A percentile compares a stretch with the other conserved stretches of the same genome.
Conservation (phyloP, 140 eudicot genomes). For the Stevia rebaudiana region DNA sequence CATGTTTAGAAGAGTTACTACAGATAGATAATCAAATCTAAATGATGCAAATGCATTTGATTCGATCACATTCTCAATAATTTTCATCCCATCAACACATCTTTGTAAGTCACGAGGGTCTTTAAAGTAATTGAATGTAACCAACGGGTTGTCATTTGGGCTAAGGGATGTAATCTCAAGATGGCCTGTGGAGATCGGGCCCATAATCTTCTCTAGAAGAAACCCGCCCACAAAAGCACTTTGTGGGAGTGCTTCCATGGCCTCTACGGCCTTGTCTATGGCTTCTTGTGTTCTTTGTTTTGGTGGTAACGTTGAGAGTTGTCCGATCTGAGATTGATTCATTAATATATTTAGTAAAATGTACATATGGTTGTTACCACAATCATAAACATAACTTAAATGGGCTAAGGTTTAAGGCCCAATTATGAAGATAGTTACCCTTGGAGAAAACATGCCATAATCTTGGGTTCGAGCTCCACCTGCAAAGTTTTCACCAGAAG, state of each 20-base stretch:
- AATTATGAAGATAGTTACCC: slow-evolving; percentile 26
- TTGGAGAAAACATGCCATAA: slow-evolving; percentile 91
- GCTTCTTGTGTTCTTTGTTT: slow-evolving; percentile 85
- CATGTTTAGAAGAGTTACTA: slow-evolving; percentile 58
- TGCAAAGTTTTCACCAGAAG: slow-evolving; percentile 67
- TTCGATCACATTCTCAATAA: slow-evolving; percentile 53
- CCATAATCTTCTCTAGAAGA: slow-evolving; percentile 70
- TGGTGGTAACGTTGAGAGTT: slow-evolving; percentile 84
- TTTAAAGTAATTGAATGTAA: slow-evolving; percentile 79
- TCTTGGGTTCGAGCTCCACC: slow-evolving; percentile 42
- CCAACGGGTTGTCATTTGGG: slow-evolving; percentile 63
- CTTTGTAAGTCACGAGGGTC: slow-evolving; percentile 64
- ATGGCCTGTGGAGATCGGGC: slow-evolving; percentile 76
- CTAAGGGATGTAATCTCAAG: slow-evolving; percentile 41
- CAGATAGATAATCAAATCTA: slow-evolving; percentile 26
- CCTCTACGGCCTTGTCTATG: slow-evolving; percentile 52
- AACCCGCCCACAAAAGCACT: slow-evolving; percentile 72
- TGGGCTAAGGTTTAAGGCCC: neutral
- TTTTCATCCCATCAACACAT: slow-evolving; percentile 66
- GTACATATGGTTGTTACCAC: neutral
- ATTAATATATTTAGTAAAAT: neutral
- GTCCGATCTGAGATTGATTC: slow-evolving; percentile 67
- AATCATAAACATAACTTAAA: too few species aligned
- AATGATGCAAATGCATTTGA: slow-evolving; percentile 61
- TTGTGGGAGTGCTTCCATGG: slow-evolving; percentile 52